Conservation (phyloP, 192 early-diverging fungal species). For the Thoreauomyces humboldtii region DNA sequence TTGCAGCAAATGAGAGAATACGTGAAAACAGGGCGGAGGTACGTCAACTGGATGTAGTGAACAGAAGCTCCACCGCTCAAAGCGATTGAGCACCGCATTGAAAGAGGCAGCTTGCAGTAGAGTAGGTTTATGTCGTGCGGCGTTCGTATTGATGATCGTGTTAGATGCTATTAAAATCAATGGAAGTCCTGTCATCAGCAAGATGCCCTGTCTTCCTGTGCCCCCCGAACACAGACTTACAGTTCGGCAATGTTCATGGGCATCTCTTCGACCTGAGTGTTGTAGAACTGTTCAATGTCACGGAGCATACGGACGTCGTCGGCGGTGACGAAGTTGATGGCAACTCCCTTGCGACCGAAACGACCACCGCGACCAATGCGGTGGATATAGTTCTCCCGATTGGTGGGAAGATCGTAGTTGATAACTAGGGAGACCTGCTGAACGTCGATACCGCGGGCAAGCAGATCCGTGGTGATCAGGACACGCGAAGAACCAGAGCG, state of each 20-base stretch:
- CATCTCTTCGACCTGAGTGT: constrained; percentile 99
- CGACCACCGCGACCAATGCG: constrained; percentile 99
- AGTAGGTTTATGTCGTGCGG: too few species aligned
- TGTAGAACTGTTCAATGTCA: constrained; percentile 93
- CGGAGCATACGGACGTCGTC: constrained; percentile 91
- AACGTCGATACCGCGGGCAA: constrained; percentile 99
- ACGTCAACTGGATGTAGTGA: too few species aligned
- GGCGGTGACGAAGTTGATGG: constrained; percentile 97
- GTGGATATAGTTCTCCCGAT: constrained; percentile 99
- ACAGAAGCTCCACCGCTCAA: too few species aligned
- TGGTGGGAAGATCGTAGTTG: constrained; percentile 97
- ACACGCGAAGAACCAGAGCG: constrained; percentile 94
- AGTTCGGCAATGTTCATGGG: constrained; percentile 95
- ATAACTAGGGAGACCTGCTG: constrained; percentile 99
- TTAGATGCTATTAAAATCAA: too few species aligned
- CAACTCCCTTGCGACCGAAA: constrained; percentile 99
- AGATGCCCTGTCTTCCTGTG: too few species aligned
- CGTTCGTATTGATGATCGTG: too few species aligned
- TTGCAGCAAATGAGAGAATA: too few species aligned
- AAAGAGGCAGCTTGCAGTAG: too few species aligned
- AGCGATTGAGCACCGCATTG: too few species aligned
- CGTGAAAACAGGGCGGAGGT: too few species aligned
- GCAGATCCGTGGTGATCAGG: constrained; percentile 95
- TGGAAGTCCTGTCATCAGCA: too few species aligned
- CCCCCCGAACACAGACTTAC: constrained; percentile 28